Evolutionary conservation across 169 alveolate genomes (phyloP).

Genomic region (Plasmodium relictum): DNA sequence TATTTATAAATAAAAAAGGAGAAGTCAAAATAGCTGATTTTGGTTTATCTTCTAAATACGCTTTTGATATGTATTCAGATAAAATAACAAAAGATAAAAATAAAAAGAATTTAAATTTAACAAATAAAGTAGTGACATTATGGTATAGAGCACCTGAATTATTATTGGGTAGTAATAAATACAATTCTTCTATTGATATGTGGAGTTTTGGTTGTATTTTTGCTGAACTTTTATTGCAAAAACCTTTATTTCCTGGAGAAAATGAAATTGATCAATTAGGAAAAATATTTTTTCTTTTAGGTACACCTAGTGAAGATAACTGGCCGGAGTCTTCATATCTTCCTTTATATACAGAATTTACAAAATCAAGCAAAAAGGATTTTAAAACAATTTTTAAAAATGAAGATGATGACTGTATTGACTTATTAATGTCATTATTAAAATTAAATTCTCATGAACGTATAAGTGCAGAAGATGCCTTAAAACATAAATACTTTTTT

Average conservation of each 20-base stretch:
- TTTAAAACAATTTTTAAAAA: constrained; percentile 68
- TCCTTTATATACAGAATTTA: constrained; percentile 81
- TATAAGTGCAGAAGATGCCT: constrained; percentile 87
- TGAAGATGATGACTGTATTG: constrained; percentile 75
- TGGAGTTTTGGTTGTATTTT: constrained; percentile 96
- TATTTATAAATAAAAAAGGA: constrained; percentile 87
- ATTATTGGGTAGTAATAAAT: constrained; percentile 91
- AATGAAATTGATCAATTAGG: constrained; percentile 90
- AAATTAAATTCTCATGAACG: constrained; percentile 88
- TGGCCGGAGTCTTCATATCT: constrained; percentile 93
- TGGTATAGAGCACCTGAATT: constrained; percentile 98
- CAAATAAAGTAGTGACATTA: constrained; percentile 92
- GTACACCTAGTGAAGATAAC: constrained; percentile 88
- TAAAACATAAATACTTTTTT: constrained; percentile 88
- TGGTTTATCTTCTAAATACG: constrained; percentile 90
- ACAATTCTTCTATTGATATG: constrained; percentile 93
- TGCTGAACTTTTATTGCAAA: constrained; percentile 92
- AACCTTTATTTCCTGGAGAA: constrained; percentile 93
- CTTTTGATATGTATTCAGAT: constrained; percentile 80
- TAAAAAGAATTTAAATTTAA: constrained; percentile 86
- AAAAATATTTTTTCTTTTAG: constrained; percentile 87
- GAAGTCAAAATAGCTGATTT: constrained; percentile 92
- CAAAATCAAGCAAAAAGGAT: constrained; percentile 78
- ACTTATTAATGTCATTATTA: constrained; percentile 80
- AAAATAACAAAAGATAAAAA: constrained; percentile 71